These are phyloP conservation scores for Petasospora rhodanensis DNA, from an alignment of 1,139 yeast genomes.

Conservation along the genomic window DNA sequence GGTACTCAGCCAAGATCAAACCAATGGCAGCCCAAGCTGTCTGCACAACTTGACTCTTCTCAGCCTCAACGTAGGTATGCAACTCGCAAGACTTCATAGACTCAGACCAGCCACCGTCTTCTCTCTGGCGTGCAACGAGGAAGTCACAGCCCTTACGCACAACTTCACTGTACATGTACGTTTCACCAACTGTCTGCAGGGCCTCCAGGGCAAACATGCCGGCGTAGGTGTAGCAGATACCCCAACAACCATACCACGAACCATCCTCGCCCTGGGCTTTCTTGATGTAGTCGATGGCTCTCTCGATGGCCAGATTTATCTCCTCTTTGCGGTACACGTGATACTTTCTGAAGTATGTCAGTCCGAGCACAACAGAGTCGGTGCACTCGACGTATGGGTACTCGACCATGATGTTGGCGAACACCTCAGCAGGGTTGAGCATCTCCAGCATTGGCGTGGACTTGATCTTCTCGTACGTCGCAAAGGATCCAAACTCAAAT, in stretches of 20 bases:
- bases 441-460: slow-evolving; percentile 73
- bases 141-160: slow-evolving; percentile 84
- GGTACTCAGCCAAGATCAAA: slow-evolving; percentile 74
- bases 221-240: slow-evolving; percentile 93
- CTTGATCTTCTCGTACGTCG: slow-evolving; percentile 84
- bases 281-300: slow-evolving; percentile 71
- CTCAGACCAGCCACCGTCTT: slow-evolving; percentile 98
- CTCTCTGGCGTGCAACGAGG: slow-evolving; percentile 65
- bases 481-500: slow-evolving; percentile 87
- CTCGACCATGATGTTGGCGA: slow-evolving; percentile 97
- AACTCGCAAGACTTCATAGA: slow-evolving; percentile 79
- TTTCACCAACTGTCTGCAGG: slow-evolving; percentile 60
- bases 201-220: slow-evolving; percentile 98
- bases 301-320: slow-evolving; percentile 60
- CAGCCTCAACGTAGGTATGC: slow-evolving; percentile 67
- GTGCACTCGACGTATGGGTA: slow-evolving; percentile 98
- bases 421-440: slow-evolving; percentile 95
- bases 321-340: slow-evolving; percentile 63
- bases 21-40: slow-evolving; percentile 93
- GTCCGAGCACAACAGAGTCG: slow-evolving; percentile 87
- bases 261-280: slow-evolving; percentile 74
- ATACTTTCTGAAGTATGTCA: slow-evolving; percentile 68
- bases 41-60: slow-evolving; percentile 72
- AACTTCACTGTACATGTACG: slow-evolving; percentile 54
- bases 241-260: slow-evolving; percentile 99